Conservation (phyloP, 805 yeast species). For the Candida krabiensis region DNA sequence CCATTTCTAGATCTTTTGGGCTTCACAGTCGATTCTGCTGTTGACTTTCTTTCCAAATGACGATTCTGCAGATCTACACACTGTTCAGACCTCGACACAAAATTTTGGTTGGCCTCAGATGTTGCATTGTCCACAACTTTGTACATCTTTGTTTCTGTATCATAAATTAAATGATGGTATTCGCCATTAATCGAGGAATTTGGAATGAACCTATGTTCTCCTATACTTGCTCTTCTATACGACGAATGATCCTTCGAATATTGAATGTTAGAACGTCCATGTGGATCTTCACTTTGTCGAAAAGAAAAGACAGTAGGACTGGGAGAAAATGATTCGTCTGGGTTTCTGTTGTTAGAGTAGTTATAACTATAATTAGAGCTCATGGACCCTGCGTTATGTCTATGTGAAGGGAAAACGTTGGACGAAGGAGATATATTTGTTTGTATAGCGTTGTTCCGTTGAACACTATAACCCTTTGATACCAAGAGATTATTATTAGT, state of each 20-base stretch:
- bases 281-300: background rate
- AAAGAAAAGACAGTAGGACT: conserved; percentile 1
- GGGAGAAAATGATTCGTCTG: conserved; percentile 1
- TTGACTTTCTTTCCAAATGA: background rate
- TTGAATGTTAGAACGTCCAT: background rate
- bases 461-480: too few relatives aligned
- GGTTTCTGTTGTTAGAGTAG: background rate
- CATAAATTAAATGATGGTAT: conserved; percentile 9
- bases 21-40: conserved; percentile 20
- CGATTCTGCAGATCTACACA: conserved; percentile 5
- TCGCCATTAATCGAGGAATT: background rate
- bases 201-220: too few relatives aligned
- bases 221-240: background rate
- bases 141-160: conserved; percentile 13
- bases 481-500: too few relatives aligned
- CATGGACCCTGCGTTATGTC: too few relatives aligned
- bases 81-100: conserved; percentile 1
- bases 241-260: background rate
- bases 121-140: conserved; percentile 4
- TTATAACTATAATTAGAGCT: conserved; percentile 4
- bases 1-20: conserved; percentile 67
- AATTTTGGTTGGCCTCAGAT: conserved; percentile 2
- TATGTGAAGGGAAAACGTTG: too few relatives aligned
- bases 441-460: too few relatives aligned
- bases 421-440: too few relatives aligned